A percentile compares a stretch with the other conserved stretches of the same genome.
phyloP scores from a whole-genome alignment of 2,329 filamentous ascomycete genomes.

The Neonectria neomacrospora region DNA sequence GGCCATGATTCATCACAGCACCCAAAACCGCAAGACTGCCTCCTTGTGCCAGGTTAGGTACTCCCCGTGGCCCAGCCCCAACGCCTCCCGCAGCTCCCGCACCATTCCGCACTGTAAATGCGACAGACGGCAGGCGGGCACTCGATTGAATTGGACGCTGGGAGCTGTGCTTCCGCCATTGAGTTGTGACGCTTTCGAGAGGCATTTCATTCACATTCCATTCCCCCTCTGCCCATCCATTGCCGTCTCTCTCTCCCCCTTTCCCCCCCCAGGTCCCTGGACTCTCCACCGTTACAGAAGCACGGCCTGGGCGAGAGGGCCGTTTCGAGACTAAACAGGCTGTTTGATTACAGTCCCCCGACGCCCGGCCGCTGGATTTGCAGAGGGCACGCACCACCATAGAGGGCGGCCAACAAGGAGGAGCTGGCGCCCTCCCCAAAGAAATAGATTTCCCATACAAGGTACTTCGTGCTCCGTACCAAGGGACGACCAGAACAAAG shows the following conservation, averaged over 20 bases:
- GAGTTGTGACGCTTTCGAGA: background rate
- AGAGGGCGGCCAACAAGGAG: slow-evolving; percentile 24
- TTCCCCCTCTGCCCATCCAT: background rate
- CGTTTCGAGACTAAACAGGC: slow-evolving; percentile 35
- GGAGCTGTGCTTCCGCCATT: slow-evolving; percentile 1
- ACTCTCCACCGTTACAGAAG: slow-evolving; percentile 34
- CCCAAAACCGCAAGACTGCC: background rate
- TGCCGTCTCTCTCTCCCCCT: slow-evolving; percentile 30
- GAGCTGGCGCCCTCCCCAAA: slow-evolving; percentile 26
- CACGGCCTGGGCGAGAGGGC: slow-evolving; percentile 37
- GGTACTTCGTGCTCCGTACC: background rate
- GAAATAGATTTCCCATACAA: slow-evolving; percentile 16
- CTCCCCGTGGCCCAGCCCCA: slow-evolving; percentile 9
- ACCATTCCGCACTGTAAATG: slow-evolving; percentile 14
- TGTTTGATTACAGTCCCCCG: slow-evolving; percentile 40
- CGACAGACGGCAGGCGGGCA: slow-evolving; percentile 17
- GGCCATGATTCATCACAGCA: background rate
- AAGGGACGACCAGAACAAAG: slow-evolving; percentile 11
- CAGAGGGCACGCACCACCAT: slow-evolving; percentile 34
- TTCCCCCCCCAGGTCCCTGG: slow-evolving; percentile 33
- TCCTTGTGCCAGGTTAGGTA: background rate
- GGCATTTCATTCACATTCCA: slow-evolving; percentile 12
- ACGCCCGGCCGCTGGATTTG: slow-evolving; percentile 37
- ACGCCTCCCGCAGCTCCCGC: slow-evolving; percentile 19
- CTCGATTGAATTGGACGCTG: slow-evolving; percentile 3